Conservation (phyloP, 1,284 basidiomycete genomes). For the Ganoderma sp. region DNA sequence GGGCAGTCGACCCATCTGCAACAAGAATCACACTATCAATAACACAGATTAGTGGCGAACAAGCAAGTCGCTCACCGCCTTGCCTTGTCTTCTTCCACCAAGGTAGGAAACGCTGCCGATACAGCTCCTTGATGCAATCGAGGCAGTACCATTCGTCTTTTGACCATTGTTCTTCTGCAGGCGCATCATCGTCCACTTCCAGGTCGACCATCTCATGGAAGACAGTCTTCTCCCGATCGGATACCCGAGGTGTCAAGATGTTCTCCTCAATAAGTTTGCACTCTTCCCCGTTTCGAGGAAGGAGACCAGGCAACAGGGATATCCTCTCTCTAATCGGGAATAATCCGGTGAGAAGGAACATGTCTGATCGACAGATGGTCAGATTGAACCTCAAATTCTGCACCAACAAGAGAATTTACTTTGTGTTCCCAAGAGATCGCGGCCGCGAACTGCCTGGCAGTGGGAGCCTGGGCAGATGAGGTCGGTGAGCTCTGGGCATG, state of each 20-base stretch:
- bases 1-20: slow-evolving; percentile 21
- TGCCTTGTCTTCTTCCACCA: slow-evolving; percentile 38
- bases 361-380: slow-evolving; percentile 27
- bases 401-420: slow-evolving; percentile 28
- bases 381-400: background rate
- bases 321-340: slow-evolving; percentile 14
- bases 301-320: slow-evolving; percentile 28
- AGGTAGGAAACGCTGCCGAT: slow-evolving; percentile 30
- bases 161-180: slow-evolving; percentile 28
- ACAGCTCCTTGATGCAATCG: slow-evolving; percentile 34
- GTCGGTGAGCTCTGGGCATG: background rate
- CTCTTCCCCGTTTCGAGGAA: slow-evolving; percentile 30
- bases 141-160: slow-evolving; percentile 40
- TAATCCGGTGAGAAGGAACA: slow-evolving; percentile 30
- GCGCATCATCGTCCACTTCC: slow-evolving; percentile 5
- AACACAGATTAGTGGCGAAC: background rate
- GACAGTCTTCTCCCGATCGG: slow-evolving; percentile 18
- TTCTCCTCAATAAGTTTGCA: slow-evolving; percentile 2
- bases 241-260: background rate
- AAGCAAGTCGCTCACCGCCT: slow-evolving; percentile 25
- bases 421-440: slow-evolving; percentile 30
- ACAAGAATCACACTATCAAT: slow-evolving; percentile 1
- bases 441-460: slow-evolving; percentile 28
- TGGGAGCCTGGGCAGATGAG: slow-evolving; percentile 29
- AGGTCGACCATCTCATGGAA: slow-evolving; percentile 34